Evolutionary conservation across 306 rosid species (phyloP).

Genomic region (Oxytropis ochrocephala): DNA sequence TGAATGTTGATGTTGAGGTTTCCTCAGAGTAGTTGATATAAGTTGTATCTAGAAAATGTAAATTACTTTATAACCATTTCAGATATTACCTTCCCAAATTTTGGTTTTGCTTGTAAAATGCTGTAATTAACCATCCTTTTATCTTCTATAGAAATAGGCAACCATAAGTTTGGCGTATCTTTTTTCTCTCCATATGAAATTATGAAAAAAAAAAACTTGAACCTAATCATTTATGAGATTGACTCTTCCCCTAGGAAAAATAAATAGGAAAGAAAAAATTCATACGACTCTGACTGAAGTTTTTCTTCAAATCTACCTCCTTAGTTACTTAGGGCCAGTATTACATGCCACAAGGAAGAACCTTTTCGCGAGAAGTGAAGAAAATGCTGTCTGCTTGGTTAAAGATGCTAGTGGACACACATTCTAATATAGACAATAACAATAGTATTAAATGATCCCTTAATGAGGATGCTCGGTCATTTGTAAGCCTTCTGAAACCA

Average conservation of each 20-base stretch:
- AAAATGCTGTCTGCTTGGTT: not conserved
- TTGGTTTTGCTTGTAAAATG: not conserved
- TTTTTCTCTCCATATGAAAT: not conserved
- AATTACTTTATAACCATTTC: not conserved
- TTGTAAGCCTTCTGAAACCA: not conserved
- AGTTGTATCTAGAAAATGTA: not conserved
- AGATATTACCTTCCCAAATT: not conserved
- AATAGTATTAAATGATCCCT: not conserved
- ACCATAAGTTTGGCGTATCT: not conserved
- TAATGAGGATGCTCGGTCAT: slow-evolving; percentile 2
- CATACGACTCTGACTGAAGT: not conserved
- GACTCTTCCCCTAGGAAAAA: not conserved
- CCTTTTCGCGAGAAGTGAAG: not conserved
- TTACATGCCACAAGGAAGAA: not conserved
- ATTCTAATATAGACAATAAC: not conserved
- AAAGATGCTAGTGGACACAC: not conserved
- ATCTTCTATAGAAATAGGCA: not conserved
- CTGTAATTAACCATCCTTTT: not conserved
- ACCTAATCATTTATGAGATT: slow-evolving; percentile 4
- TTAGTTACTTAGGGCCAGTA: not conserved
- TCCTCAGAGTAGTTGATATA: not conserved
- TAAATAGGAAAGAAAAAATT: not conserved
- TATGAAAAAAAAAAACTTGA: not conserved
- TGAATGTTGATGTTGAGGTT: not conserved
- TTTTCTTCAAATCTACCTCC: not conserved